Conservation (phyloP, 352 stramenopile species). For the Salisapilia sapeloensis region DNA sequence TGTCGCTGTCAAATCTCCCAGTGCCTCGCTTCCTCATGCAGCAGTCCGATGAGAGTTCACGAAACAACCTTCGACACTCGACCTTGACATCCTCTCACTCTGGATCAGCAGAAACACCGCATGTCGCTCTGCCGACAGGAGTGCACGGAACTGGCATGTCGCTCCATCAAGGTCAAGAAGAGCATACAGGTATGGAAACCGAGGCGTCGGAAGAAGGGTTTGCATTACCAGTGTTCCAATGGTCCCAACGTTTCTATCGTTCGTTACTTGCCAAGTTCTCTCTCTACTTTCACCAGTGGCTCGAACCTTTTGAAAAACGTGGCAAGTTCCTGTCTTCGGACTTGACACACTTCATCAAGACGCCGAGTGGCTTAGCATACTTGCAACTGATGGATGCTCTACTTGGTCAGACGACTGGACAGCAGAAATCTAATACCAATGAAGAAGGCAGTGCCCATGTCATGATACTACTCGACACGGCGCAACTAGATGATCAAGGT, state of each 20-base stretch:
- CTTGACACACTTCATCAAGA: slow-evolving; percentile 56
- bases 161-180: background rate
- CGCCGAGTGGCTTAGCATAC: slow-evolving; percentile 62
- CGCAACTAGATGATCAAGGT: slow-evolving; percentile 56
- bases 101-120: background rate
- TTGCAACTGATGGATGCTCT: slow-evolving; percentile 68
- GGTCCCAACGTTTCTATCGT: slow-evolving; percentile 67
- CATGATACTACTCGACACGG: slow-evolving; percentile 65
- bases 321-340: slow-evolving; percentile 34
- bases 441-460: slow-evolving; percentile 28
- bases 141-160: slow-evolving; percentile 9
- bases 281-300: slow-evolving; percentile 68
- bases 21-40: slow-evolving; percentile 4
- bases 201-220: slow-evolving; percentile 67
- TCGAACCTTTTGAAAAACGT: slow-evolving; percentile 49
- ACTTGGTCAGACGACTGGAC: no score
- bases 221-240: slow-evolving; percentile 62
- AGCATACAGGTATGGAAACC: no score
- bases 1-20: slow-evolving; percentile 10
- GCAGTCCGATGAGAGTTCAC: background rate
- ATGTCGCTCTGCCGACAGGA: slow-evolving; percentile 1
- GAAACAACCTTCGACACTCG: no score
- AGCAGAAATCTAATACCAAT: no score
- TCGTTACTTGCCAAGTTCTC: slow-evolving; percentile 73
- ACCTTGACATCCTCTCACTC: no score